Evolutionary conservation across 2,329 filamentous ascomycete species (phyloP).

Genomic region (Xylariales sp.): DNA sequence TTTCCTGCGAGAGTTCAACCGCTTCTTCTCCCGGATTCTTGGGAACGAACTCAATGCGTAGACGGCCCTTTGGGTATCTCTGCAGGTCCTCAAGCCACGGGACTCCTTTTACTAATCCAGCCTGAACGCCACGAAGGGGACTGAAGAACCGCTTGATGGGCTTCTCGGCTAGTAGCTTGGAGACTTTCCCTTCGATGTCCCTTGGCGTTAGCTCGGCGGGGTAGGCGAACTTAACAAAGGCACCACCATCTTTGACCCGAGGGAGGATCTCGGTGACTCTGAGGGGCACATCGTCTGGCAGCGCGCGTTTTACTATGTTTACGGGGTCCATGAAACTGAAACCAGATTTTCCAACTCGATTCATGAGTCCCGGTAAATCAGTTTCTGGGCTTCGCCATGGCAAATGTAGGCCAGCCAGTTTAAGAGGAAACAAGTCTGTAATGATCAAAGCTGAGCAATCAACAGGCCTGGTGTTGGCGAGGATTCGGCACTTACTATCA

Average conservation of each 20-base stretch:
- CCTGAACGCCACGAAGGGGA: slow-evolving; percentile 77
- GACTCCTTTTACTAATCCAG: slow-evolving; percentile 80
- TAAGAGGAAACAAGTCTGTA: slow-evolving; percentile 84
- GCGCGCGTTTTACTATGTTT: slow-evolving; percentile 68
- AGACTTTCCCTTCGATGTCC: slow-evolving; percentile 71
- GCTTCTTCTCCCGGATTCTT: slow-evolving; percentile 75
- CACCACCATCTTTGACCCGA: slow-evolving; percentile 89
- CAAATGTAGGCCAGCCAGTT: slow-evolving; percentile 64
- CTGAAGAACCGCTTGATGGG: slow-evolving; percentile 92
- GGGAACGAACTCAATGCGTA: slow-evolving; percentile 88
- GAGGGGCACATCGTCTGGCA: slow-evolving; percentile 71
- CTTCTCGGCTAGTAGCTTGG: slow-evolving; percentile 72
- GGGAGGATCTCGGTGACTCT: slow-evolving; percentile 85
- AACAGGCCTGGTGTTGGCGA: background rate
- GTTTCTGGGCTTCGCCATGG: slow-evolving; percentile 60
- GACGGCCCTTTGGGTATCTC: slow-evolving; percentile 77
- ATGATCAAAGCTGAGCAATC: slow-evolving; percentile 15
- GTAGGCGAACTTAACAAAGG: slow-evolving; percentile 74
- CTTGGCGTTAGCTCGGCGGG: slow-evolving; percentile 56
- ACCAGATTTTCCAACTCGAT: slow-evolving; percentile 63
- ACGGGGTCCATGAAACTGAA: slow-evolving; percentile 65
- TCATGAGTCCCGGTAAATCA: slow-evolving; percentile 63
- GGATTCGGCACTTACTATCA: slow-evolving; percentile 72
- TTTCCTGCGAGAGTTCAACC: slow-evolving; percentile 86
- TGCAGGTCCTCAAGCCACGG: slow-evolving; percentile 96